Conservation (phyloP, 352 stramenopile species). For the Pythium vanterpoolii region DNA sequence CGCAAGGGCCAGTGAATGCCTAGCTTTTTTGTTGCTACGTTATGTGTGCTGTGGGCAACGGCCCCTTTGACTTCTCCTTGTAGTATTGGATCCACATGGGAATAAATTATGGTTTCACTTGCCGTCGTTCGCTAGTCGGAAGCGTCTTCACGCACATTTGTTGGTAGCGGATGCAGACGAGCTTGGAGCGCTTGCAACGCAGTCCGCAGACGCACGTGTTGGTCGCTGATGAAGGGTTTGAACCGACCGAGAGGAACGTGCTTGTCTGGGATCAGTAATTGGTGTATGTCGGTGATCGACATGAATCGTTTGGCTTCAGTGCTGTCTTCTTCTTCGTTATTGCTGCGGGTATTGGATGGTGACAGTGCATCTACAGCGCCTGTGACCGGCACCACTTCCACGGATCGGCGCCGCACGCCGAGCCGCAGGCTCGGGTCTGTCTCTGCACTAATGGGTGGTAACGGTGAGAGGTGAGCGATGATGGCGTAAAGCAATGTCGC, state of each 20-base stretch:
- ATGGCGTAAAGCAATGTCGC: slow-evolving; percentile 57
- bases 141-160: neutral
- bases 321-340: neutral
- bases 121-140: neutral
- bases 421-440: neutral
- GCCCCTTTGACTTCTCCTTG: neutral
- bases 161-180: slow-evolving; percentile 1
- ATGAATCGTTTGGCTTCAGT: neutral
- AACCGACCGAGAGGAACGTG: slow-evolving; percentile 2
- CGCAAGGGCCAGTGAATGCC: slow-evolving; percentile 28
- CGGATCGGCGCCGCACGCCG: slow-evolving; percentile 2
- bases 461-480: slow-evolving; percentile 33
- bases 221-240: slow-evolving; percentile 9
- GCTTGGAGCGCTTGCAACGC: neutral
- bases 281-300: slow-evolving; percentile 8
- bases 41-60: neutral
- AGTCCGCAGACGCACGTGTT: slow-evolving; percentile 3
- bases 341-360: neutral
- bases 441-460: slow-evolving; percentile 27
- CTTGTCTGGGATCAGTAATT: slow-evolving; percentile 12
- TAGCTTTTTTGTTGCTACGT: neutral
- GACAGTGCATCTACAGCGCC: neutral
- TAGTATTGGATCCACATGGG: neutral
- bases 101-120: slow-evolving; percentile 21
- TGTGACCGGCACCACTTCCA: neutral